A percentile compares a stretch with the other conserved stretches of the same genome.
Conservation (phyloP, 192 early-diverging fungal genomes). For the Umbelopsis sp. region DNA sequence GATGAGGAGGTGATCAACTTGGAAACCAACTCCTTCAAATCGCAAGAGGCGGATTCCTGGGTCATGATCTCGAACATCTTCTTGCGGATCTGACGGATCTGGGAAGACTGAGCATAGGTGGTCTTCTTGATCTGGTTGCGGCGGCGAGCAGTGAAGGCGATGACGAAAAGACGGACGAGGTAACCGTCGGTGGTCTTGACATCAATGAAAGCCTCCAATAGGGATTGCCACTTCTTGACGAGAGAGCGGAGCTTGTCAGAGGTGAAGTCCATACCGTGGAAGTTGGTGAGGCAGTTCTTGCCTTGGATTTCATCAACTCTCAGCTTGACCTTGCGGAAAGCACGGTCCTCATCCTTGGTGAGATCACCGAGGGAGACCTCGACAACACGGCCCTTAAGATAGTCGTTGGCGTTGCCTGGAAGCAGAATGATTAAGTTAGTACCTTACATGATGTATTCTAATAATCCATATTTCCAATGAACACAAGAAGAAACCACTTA, state of each 20-base stretch:
- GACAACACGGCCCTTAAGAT: slow-evolving; percentile 94
- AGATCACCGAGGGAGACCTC: slow-evolving; percentile 97
- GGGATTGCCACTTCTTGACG: slow-evolving; percentile 99
- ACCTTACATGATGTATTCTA: background rate
- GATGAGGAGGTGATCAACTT: slow-evolving; percentile 82
- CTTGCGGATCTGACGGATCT: slow-evolving; percentile 98
- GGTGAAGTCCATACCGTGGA: slow-evolving; percentile 99
- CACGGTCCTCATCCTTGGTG: slow-evolving; percentile 86
- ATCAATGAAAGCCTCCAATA: slow-evolving; percentile 96
- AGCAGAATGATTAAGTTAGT: background rate
- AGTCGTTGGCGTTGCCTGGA: slow-evolving; percentile 78
- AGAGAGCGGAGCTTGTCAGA: slow-evolving; percentile 99
- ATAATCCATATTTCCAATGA: too few relatives aligned
- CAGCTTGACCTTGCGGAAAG: slow-evolving; percentile 98
- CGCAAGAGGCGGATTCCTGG: slow-evolving; percentile 80
- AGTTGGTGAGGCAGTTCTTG: slow-evolving; percentile 99
- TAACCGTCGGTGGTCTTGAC: slow-evolving; percentile 99
- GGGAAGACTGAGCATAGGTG: slow-evolving; percentile 94
- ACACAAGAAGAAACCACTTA: slow-evolving; percentile 29
- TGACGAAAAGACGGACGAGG: slow-evolving; percentile 94
- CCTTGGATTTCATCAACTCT: slow-evolving; percentile 95
- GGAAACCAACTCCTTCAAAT: slow-evolving; percentile 92
- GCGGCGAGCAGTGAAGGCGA: slow-evolving; percentile 95
- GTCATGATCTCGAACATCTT: slow-evolving; percentile 99
- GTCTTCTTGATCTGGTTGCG: slow-evolving; percentile 96